Percentiles rank a stretch among this genome's conserved stretches.
Conservation (phyloP, 305 asterid species). For the Fraxinus baroniana region DNA sequence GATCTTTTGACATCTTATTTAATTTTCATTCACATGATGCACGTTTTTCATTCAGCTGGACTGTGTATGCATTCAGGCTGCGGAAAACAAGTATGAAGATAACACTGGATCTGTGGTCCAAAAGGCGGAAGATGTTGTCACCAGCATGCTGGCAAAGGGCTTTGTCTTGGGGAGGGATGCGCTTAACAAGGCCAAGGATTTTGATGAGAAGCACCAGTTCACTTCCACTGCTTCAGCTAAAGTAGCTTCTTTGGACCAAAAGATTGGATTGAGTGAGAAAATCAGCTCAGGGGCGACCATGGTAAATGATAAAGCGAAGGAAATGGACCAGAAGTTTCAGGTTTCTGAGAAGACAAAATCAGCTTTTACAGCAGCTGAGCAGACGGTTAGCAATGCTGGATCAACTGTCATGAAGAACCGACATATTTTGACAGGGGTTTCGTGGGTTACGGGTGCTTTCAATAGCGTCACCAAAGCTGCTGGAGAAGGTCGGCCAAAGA, state of each 20-base stretch:
- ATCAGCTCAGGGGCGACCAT: conserved; percentile 57
- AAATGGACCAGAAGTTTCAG: conserved; percentile 68
- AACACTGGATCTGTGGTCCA: conserved; percentile 50
- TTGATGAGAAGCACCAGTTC: conserved; percentile 67
- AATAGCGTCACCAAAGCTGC: conserved; percentile 57
- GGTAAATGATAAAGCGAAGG: conserved; percentile 66
- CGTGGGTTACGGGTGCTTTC: conserved; percentile 81
- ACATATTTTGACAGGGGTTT: conserved; percentile 58
- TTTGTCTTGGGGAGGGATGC: conserved; percentile 69
- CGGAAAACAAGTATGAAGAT: conserved; percentile 31
- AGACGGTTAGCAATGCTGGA: conserved; percentile 63
- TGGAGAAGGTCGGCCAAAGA: conserved; percentile 64
- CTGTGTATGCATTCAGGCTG: conserved; percentile 34
- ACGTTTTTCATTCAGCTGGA: background rate
- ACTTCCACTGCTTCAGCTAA: conserved; percentile 65
- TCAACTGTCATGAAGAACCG: conserved; percentile 71
- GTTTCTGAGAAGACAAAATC: conserved; percentile 72
- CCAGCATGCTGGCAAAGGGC: conserved; percentile 75
- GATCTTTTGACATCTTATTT: conserved; percentile 12
- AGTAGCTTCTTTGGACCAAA: conserved; percentile 66
- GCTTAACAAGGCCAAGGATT: conserved; percentile 58
- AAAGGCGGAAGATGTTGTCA: conserved; percentile 75
- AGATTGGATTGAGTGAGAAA: conserved; percentile 69
- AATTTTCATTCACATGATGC: background rate
- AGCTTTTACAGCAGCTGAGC: conserved; percentile 66